Evolutionary conservation across 2,329 filamentous ascomycete genomes (phyloP), one percentile per base, ranked within the genome.

Genomic region (Claviceps sp.): DNA sequence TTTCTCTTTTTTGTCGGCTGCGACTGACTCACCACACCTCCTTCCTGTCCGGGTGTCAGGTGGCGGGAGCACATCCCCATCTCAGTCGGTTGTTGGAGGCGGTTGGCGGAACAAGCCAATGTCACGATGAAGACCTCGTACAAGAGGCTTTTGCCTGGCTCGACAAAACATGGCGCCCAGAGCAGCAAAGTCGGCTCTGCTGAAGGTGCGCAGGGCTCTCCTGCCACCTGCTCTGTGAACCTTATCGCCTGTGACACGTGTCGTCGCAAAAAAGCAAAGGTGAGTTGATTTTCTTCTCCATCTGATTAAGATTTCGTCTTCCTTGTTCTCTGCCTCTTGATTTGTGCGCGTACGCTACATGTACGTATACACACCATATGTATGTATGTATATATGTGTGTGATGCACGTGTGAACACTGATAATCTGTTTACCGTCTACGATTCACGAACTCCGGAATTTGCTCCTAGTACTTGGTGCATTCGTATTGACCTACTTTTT

Each of bases 241-340:
- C 36, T 51, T 13, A 40, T 51, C 47, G 49, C 49, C 36, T 51
- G 49, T 38, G 49, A 45, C 29, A 43, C 26, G 47, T 51, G 49
- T 46, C 49, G 49, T 20, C 43, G 44, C 20, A 51, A 46, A 23
- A 51, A 46, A 17, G 37, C 44, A 22, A 51, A 51, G 43, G 49
- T 51, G 44, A 51, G 44, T 40, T 40, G 9, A 29, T 38, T 22
- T 23, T 39, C 34, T n/a, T 34, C 22, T 37, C 9, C 29, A 11
- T 34, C 9, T 44, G 17, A 47, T 38, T 23, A 3, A 3, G 22
- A 23, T 23, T 48, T 38, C 20, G 29, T 34, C 6, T 13, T 16
- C 14, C 6, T 26, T 44, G 13, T 44, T 22, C 9, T 6, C 14
- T 43, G 13, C 13, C 4, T 34, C 9, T 9, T 34, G 29, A 34